Base-by-base conservation (phyloP, 805 yeast species). In the Kodamaea laetipori region DNA sequence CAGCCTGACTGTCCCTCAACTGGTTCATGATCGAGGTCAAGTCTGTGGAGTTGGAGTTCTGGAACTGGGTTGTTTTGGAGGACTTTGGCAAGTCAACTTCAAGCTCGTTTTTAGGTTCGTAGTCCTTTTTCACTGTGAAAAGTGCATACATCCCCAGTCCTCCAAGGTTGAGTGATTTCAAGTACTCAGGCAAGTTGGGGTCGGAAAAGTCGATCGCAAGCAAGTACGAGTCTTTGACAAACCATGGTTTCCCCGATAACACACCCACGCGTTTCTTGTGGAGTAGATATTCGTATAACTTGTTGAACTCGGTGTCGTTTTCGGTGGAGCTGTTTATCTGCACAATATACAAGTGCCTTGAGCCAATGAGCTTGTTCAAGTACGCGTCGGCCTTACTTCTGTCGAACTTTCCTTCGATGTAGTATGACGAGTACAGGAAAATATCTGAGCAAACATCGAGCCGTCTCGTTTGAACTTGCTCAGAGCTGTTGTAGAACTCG, bases 341-440 rank as follows among this genome's bases (percentile, higher is more conserved):
- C 26, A 78, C 66, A 13, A 84, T 51, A 13, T 71, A 76, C 16
- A 86, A 54, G 55, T 81, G 81, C 52, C 86, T 69, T 1, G 82
- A 64, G 6, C 60, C 52, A 1, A 67, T 53, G 13, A 80, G 69
- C 48, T 74, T 73, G 19, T 58, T 50, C 47, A 87, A 61, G 55
- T 87, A 87, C 9, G 65, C 66, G 42, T 75, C 79, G 1, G 89
- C 95, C 39, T 64, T 69, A 4, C 49, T 43, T 3, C 67, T 55
- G 53, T 78, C 81, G 35, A 88, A 67, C 43, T 89, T 70, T 3
- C 95, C 95, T 47, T 79, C 82, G 35, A 86, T 63, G 23, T 66
- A 65, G 50, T 81, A 60, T 26, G 61, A 51, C 32, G 55, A 39
- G 13, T 50, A 44, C 25, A 48, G 43, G 44, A 64, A 60, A 4